Evolutionary conservation across 345 rosid genomes (phyloP), one percentile per base, ranked within the genome.

Genomic region (Brassica incana): DNA sequence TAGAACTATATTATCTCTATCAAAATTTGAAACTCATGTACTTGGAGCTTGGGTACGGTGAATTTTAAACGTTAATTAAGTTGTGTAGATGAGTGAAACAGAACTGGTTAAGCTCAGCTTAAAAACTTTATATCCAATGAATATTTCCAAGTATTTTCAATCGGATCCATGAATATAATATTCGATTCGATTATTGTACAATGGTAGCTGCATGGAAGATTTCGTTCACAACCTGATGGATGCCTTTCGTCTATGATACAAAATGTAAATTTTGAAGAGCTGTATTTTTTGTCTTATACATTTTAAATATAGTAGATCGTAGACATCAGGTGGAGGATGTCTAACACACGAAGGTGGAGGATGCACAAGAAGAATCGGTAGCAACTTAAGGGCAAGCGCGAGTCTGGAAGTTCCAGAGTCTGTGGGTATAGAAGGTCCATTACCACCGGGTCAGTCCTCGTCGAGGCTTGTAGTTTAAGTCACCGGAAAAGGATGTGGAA

Each of bases 341-440:
- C 48, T 25, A 58, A 72, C 50, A 8, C 50, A 69, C 4, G 9
- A 4, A 83, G 77, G 77, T 76, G 2, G 90, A 89, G 8, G 92
- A 88, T 73, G 67, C 77, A 60, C 86, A 87, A 32, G 71, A 65
- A 65, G 77, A 83, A 81, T 91, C 81, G 20, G 82, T 78, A 52
- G 79, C 69, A 65, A 86, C 70, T 40, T 69, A 36, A 3, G 86
- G 77, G 50, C 50, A 79, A 68, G 23, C 23, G 84, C 58, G 72
- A 86, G 84, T 84, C 90, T 92, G 48, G 94, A 95, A 79, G 91
- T 91, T 78, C 97, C 97, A 25, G 97, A 91, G 80, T 93, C 99
- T 48, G 78, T 91, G 82, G 98, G 97, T 73, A 43, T 92, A 9
- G 85, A 85, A 64, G 75, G 87, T 32, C 92, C 87, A 73, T 20